These are phyloP conservation scores for Diospyros kaki DNA, from an alignment of 148 eudicot species.

Conservation along the genomic window DNA sequence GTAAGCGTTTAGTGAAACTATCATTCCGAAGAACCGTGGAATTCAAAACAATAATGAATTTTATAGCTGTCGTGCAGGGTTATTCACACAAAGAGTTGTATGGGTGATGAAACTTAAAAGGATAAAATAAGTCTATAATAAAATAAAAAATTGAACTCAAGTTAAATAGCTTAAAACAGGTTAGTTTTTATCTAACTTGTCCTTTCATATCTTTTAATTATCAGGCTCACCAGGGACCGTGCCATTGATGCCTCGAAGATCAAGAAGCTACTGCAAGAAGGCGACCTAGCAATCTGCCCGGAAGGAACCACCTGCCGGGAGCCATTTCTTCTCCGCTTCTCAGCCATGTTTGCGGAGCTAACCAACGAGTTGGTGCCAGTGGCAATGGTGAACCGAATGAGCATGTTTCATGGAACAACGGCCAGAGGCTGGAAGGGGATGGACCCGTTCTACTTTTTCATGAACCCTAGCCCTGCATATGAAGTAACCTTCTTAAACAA, in stretches of 20 bases:
- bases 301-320: constrained; percentile 38
- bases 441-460: constrained; percentile 37
- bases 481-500: constrained; percentile 30
- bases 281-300: constrained; percentile 34
- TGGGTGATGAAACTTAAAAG: too few relatives aligned
- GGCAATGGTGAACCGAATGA: constrained; percentile 35
- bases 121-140: too few relatives aligned
- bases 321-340: constrained; percentile 30
- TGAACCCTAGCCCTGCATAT: constrained; percentile 36
- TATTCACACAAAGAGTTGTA: too few relatives aligned
- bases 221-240: constrained; percentile 30
- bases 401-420: constrained; percentile 38
- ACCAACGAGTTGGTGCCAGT: constrained; percentile 33
- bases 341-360: constrained; percentile 29
- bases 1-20: too few relatives aligned
- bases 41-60: too few relatives aligned
- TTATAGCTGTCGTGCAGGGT: too few relatives aligned
- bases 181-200: too few relatives aligned
- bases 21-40: too few relatives aligned
- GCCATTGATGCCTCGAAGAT: constrained; percentile 33
- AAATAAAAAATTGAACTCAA: too few relatives aligned
- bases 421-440: constrained; percentile 37
- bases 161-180: too few relatives aligned
- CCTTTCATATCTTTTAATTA: too few relatives aligned
- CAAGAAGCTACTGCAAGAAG: constrained; percentile 29